phyloP scores from a whole-genome alignment of 106 monocot species.

The Phalaenopsis equestris region DNA sequence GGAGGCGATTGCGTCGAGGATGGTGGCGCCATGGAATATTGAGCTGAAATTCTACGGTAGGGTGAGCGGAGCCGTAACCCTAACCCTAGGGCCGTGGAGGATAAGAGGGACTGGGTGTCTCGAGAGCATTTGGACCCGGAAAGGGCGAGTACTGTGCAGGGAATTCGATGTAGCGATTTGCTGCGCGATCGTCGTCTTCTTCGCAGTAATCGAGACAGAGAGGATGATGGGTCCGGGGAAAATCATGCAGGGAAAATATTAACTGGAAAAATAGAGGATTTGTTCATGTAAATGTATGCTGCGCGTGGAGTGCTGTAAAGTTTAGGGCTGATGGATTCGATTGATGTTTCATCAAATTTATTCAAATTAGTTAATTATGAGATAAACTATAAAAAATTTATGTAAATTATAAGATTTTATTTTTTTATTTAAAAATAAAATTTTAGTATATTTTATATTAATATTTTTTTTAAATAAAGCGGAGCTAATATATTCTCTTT shows the following conservation, averaged over 20 bases:
- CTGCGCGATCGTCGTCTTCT: neutral
- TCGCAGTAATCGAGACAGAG: neutral
- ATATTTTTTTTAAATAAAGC: too few species aligned
- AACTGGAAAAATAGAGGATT: too few species aligned
- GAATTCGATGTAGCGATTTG: neutral
- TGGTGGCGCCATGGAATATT: neutral
- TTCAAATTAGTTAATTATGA: too few species aligned
- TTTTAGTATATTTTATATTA: too few species aligned
- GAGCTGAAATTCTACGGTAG: neutral
- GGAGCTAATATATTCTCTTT: too few species aligned
- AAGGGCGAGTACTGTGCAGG: neutral
- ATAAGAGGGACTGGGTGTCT: neutral
- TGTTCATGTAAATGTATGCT: too few species aligned
- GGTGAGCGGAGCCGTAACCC: neutral
- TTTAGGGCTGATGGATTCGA: too few species aligned
- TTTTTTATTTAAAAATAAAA: too few species aligned
- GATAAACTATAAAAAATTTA: too few species aligned
- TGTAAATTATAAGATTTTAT: too few species aligned
- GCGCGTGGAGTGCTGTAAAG: too few species aligned
- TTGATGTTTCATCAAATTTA: too few species aligned
- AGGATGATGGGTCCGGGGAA: neutral
- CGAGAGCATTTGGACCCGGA: neutral
- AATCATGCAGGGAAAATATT: neutral
- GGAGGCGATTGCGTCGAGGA: constrained; percentile 8
- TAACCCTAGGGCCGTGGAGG: neutral